Base-by-base conservation (phyloP, 2,329 filamentous ascomycete genomes). In the Hirsutella minnesotensis region DNA sequence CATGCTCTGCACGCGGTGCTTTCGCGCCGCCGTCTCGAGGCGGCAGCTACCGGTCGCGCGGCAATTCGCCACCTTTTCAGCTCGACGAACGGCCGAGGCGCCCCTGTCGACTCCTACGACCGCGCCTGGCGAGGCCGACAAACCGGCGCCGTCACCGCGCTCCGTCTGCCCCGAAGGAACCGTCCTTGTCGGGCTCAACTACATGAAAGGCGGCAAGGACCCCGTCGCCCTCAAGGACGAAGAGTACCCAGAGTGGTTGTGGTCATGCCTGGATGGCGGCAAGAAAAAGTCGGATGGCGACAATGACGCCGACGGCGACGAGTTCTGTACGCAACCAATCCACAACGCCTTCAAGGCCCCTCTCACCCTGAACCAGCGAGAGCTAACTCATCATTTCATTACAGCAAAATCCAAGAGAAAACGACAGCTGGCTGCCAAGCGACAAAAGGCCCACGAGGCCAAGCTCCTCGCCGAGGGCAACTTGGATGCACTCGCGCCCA, bases 361-460 rank as follows among this genome's bases (percentile, higher is more conserved):
- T 15, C 4, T 30, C 16, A 16, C n/a, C 24, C 7, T 10, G 7
- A 18, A 1, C 12, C 3, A 39, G 1, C 13, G n/a, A 10, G 7
- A 12, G 24, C 38, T 39, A 5, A 39, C 22, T 9, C 10, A n/a
- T 38, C 2, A 18, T 39, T 16, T n/a, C 5, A 30, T 8, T 24
- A 45, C 47, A 88, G 83, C 84, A 46, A 92, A 92, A 75, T 89
- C 83, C 22, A 88, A 86, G 62, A 90, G 89, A 59, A 79, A 87
- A 61, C 79, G 86, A 46, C 73, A 78, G 44, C 59, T 82, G 43
- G 86, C 86, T 9, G 77, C 79, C 35, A 88, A 80, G 63, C 70
- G 72, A 60, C 70, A 74, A 56, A 70, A 75, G 44, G 58, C 64
- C 20, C 53, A 68, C 19, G 76, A 84, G 67, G 65, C 72, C 60